Conservation (phyloP, 345 rosid genomes). For the Excoecaria agallocha region DNA sequence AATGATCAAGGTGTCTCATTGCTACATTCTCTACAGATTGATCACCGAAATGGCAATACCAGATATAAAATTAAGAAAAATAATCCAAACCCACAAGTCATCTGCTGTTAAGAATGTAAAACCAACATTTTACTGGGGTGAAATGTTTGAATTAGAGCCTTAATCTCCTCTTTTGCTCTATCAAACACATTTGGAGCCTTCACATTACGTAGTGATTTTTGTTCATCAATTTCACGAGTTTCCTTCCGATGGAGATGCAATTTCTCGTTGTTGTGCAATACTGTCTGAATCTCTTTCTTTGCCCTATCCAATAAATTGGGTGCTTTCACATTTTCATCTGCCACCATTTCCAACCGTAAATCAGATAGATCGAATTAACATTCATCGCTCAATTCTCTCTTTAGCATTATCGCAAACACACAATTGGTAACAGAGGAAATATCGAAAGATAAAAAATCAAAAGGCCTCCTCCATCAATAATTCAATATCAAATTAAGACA, state of each 20-base stretch:
- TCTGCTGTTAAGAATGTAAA: constrained; percentile 14
- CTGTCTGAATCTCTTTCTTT: constrained; percentile 26
- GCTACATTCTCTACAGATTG: constrained; percentile 33
- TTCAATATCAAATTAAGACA: background rate
- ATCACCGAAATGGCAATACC: constrained; percentile 36
- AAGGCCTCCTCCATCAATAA: background rate
- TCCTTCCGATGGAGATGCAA: constrained; percentile 27
- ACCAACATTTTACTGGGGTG: constrained; percentile 28
- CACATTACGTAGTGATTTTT: background rate
- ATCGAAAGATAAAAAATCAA: background rate
- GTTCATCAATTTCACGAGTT: constrained; percentile 9
- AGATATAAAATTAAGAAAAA: background rate
- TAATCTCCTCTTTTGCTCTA: constrained; percentile 53
- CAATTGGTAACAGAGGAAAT: background rate
- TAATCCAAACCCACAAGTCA: background rate
- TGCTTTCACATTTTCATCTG: constrained; percentile 25
- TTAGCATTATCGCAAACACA: background rate
- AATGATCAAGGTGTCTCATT: constrained; percentile 29
- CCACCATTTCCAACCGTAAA: background rate
- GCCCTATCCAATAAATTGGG: constrained; percentile 25
- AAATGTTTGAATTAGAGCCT: constrained; percentile 50
- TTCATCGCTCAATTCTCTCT: too few species aligned
- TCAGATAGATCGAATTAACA: too few species aligned
- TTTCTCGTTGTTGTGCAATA: background rate
- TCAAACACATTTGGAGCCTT: constrained; percentile 11